Base-by-base conservation (phyloP, 257 asterid species). In the Petunia secreta region DNA sequence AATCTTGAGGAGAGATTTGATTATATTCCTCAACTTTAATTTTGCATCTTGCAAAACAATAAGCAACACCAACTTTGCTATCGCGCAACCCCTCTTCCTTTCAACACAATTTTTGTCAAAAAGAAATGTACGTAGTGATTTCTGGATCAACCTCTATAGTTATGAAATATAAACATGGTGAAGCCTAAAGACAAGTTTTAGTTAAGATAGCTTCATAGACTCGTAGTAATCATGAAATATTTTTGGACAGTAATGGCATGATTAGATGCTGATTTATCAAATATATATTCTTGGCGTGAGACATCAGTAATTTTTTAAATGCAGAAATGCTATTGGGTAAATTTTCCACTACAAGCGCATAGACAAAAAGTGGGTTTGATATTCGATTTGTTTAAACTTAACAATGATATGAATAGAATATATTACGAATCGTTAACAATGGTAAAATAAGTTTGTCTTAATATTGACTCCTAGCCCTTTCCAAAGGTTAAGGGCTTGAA, bases 1-100 rank as follows among this genome's bases (percentile, higher is more conserved):
- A 79, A 48, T 40, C 75, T 80, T 66, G 63, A 67, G 79, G 65
- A 65, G 75, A 85, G 90, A 86, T 85, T 85, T 82, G 89, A 87
- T 89, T 25, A 25, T 25, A 25, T 25, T 85, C 92, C 79, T 63
- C 46, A 38, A 50, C 78, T 73, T 73, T 73, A 50, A 78, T 81
- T 84, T 85, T 87, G 90, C 86, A 82, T 86, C 84, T 84, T 88
- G 83, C 84, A 80, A 80, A 25, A 83, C 83, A 86, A 78, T 87
- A 87, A 87, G 88, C 90, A 80, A 83, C 86, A 80, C 6, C 3
- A 25, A 11, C 37, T 52, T 73, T 73, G 78, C 78, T 50, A 73
- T 73, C 48, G 34, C 48, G 34, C 52, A 36, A 50, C 62, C 78
- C 36, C 36, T 73, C 62, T 50, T 73, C 36, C 10, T 25, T 16